phyloP scores from a whole-genome alignment of 345 rosid species.

The Reutealis trisperma region DNA sequence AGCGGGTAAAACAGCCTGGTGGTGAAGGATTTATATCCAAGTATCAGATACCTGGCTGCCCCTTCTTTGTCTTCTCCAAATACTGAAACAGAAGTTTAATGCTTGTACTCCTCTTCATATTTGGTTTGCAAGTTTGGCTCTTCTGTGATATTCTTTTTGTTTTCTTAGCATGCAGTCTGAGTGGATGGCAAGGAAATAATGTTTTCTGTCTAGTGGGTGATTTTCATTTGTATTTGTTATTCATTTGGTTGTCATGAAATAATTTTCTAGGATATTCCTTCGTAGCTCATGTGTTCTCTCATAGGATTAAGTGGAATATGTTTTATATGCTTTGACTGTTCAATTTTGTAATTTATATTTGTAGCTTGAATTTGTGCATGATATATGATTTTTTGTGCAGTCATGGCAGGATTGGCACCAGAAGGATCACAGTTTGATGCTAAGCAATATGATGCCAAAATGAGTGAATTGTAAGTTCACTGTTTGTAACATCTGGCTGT shows the following conservation, averaged over 20 bases:
- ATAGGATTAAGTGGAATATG: too few relatives aligned
- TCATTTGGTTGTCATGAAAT: not conserved
- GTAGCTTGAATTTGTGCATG: not conserved
- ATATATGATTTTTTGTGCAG: slow-evolving; percentile 30
- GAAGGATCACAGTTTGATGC: slow-evolving; percentile 81
- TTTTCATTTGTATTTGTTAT: not conserved
- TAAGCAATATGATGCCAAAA: slow-evolving; percentile 65
- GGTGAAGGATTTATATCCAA: slow-evolving; percentile 10
- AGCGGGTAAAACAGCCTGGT: slow-evolving; percentile 44
- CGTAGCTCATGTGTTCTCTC: too few relatives aligned
- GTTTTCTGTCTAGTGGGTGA: not conserved
- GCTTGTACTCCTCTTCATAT: slow-evolving; percentile 34
- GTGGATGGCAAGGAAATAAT: not conserved
- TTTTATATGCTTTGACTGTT: not conserved
- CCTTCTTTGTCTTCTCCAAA: slow-evolving; percentile 40
- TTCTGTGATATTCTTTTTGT: slow-evolving; percentile 40
- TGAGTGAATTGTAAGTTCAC: slow-evolving; percentile 73
- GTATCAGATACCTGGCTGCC: slow-evolving; percentile 38
- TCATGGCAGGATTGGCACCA: slow-evolving; percentile 71
- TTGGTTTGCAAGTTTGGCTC: slow-evolving; percentile 61
- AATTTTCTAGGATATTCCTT: too few relatives aligned
- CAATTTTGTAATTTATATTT: not conserved
- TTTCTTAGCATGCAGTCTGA: not conserved
- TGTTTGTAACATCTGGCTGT: not conserved
- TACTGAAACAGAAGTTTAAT: slow-evolving; percentile 47